These are phyloP conservation scores for Jamesozyma spencerorum DNA, from an alignment of 805 yeast species.

Conservation along the genomic window DNA sequence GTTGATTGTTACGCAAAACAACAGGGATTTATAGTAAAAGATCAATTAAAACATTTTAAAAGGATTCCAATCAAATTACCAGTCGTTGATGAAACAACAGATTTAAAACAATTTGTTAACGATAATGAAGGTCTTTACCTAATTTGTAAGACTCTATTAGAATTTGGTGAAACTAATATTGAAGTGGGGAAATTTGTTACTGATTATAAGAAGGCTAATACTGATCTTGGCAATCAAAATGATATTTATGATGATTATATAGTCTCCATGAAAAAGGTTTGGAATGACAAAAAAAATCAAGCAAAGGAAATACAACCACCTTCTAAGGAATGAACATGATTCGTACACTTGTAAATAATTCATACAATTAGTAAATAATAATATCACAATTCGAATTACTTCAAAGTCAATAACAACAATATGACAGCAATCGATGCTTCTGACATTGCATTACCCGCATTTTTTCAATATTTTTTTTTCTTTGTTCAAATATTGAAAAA, in stretches of 20 bases:
- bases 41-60: neutral
- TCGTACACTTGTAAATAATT: neutral
- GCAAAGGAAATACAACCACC: too few species aligned
- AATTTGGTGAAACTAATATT: neutral
- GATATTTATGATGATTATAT: slow-evolving; percentile 13
- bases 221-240: neutral
- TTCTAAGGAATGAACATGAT: neutral
- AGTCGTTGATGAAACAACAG: neutral
- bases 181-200: slow-evolving; percentile 1
- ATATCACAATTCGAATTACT: neutral
- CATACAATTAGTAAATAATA: neutral
- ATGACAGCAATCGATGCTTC: too few species aligned
- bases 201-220: neutral
- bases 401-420: neutral
- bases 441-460: neutral
- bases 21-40: slow-evolving; percentile 2
- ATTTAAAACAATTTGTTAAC: neutral
- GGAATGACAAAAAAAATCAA: neutral
- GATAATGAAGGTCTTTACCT: slow-evolving; percentile 2
- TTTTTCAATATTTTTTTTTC: neutral
- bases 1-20: slow-evolving; percentile 6
- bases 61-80: neutral
- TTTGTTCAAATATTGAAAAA: neutral
- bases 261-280: slow-evolving; percentile 3
- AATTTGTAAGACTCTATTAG: slow-evolving; percentile 1